phyloP scores from a whole-genome alignment of 148 eudicot genomes.

The Cornus controversa region DNA sequence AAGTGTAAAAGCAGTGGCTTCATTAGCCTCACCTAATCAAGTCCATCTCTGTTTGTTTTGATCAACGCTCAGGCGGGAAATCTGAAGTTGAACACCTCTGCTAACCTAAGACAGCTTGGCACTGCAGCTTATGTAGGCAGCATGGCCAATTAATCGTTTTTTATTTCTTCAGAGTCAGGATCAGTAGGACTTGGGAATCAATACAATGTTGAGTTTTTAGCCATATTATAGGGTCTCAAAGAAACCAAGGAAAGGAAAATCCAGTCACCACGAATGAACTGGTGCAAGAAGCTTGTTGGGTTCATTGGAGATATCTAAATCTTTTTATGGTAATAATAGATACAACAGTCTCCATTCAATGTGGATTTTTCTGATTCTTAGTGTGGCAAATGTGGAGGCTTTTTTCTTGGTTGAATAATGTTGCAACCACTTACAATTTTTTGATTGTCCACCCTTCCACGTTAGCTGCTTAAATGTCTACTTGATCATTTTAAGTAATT shows the following conservation, averaged over 20 bases:
- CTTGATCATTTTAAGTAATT: no score
- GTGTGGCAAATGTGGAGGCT: neutral
- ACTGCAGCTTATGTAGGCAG: neutral
- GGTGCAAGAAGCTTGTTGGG: neutral
- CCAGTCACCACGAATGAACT: neutral
- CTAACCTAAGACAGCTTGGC: neutral
- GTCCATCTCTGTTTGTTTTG: neutral
- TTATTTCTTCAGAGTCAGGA: neutral
- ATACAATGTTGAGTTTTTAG: neutral
- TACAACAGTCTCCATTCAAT: neutral
- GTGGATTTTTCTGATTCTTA: neutral
- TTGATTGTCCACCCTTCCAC: neutral
- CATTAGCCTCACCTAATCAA: neutral
- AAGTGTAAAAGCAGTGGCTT: neutral
- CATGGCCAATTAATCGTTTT: neutral
- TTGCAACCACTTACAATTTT: neutral
- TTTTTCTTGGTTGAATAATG: neutral
- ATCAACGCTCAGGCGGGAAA: neutral
- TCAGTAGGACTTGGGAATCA: neutral
- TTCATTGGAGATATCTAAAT: neutral
- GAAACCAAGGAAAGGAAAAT: neutral
- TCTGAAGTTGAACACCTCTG: neutral
- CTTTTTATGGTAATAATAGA: neutral
- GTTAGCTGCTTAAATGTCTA: neutral
- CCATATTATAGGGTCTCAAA: neutral